Evolutionary conservation across 768 basidiomycete genomes (phyloP).

Genomic region (Psilocybe subaeruginosa): DNA sequence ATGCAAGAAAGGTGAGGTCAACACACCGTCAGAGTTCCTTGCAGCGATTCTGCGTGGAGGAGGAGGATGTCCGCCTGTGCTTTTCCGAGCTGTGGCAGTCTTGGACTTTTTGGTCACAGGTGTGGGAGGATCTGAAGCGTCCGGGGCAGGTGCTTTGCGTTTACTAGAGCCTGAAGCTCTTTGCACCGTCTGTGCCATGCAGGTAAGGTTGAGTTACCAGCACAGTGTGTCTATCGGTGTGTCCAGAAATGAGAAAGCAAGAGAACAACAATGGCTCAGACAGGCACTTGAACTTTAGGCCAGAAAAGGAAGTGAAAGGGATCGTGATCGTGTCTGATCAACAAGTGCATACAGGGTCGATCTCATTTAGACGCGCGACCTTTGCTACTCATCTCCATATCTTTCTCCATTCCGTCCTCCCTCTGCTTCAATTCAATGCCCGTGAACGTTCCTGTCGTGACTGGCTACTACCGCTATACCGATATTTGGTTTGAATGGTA

Average conservation of each 20-base stretch:
- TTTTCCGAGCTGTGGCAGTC: slow-evolving; percentile 78
- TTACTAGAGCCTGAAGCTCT: slow-evolving; percentile 49
- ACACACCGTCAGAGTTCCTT: slow-evolving; percentile 6
- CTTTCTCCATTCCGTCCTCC: too few species aligned
- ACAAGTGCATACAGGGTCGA: slow-evolving; percentile 1
- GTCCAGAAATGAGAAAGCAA: slow-evolving; percentile 6
- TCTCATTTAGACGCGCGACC: slow-evolving; percentile 25
- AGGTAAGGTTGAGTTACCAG: not conserved
- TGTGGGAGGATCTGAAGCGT: slow-evolving; percentile 45
- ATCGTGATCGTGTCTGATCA: slow-evolving; percentile 24
- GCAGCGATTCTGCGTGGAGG: slow-evolving; percentile 23
- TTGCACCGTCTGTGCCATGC: slow-evolving; percentile 76
- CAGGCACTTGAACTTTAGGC: slow-evolving; percentile 29
- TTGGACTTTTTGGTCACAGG: slow-evolving; percentile 54
- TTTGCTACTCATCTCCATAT: not conserved
- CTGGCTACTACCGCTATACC: slow-evolving; percentile 82
- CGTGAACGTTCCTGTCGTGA: slow-evolving; percentile 45
- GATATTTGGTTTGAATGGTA: slow-evolving; percentile 87
- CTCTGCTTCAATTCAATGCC: slow-evolving; percentile 15
- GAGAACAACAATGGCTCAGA: not conserved
- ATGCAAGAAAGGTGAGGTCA: not conserved
- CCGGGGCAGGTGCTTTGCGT: slow-evolving; percentile 46
- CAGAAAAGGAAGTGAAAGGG: slow-evolving; percentile 25
- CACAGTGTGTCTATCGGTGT: not conserved
- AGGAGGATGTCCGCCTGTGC: slow-evolving; percentile 72